Conservation (phyloP, 192 early-diverging fungal genomes). For the Thamnidium elegans region DNA sequence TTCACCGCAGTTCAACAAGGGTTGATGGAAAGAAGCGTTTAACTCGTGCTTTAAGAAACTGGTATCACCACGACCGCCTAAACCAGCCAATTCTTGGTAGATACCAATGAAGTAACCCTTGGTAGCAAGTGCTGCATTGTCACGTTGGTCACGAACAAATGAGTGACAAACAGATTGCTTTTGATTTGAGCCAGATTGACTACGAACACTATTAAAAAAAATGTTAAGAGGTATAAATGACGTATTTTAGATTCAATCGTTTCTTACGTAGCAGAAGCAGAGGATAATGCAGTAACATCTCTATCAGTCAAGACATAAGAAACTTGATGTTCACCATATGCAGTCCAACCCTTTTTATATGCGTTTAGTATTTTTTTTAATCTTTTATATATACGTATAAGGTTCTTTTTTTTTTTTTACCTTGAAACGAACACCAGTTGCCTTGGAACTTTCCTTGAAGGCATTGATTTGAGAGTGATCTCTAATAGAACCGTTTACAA, state of each 20-base stretch:
- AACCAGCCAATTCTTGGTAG: conserved; percentile 72
- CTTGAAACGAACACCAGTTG: conserved; percentile 27
- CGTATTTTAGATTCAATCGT: neutral
- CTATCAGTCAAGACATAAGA: conserved; percentile 3
- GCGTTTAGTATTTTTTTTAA: neutral
- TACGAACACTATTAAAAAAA: neutral
- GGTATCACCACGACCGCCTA: conserved; percentile 72
- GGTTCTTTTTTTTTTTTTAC: neutral
- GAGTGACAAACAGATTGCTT: conserved; percentile 77
- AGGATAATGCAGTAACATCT: conserved; percentile 5
- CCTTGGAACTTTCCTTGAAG: conserved; percentile 25
- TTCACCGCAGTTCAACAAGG: conserved; percentile 1
- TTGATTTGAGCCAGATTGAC: conserved; percentile 30
- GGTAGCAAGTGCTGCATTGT: conserved; percentile 76
- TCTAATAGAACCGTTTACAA: conserved; percentile 23
- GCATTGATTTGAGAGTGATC: conserved; percentile 31
- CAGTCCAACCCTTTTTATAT: neutral
- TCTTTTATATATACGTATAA: too few species aligned
- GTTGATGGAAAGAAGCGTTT: conserved; percentile 55
- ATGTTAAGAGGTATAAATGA: neutral
- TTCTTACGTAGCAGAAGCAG: conserved; percentile 8
- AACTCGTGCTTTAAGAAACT: conserved; percentile 67
- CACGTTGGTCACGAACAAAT: conserved; percentile 67
- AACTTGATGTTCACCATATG: conserved; percentile 13
- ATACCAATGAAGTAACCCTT: conserved; percentile 53